Evolutionary conservation across 2,329 filamentous ascomycete genomes (phyloP).

Genomic region (Arthrobotrys entomopaga): DNA sequence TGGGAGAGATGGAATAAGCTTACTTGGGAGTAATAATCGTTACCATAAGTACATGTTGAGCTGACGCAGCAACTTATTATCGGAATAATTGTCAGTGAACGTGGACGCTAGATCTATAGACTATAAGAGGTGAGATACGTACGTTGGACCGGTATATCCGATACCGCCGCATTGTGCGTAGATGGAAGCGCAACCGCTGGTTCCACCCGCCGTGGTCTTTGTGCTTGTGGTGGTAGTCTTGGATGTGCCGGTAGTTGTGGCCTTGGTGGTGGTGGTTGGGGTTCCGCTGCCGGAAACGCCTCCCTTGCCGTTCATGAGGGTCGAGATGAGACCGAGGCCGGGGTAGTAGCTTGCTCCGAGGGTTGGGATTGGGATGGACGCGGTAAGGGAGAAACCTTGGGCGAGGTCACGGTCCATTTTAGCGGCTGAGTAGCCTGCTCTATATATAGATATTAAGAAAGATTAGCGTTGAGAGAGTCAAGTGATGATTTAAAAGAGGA

Average conservation of each 20-base stretch:
- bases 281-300: slow-evolving; percentile 2
- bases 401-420: slow-evolving; percentile 3
- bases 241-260: slow-evolving; percentile 3
- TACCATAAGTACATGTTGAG: background rate
- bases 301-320: background rate
- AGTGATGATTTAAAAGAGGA: background rate
- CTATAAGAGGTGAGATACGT: background rate
- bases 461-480: background rate
- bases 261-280: background rate
- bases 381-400: background rate
- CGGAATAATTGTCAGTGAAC: background rate
- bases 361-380: slow-evolving; percentile 3
- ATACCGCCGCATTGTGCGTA: slow-evolving; percentile 61
- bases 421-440: background rate
- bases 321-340: background rate
- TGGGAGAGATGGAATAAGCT: too few relatives aligned
- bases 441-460: background rate
- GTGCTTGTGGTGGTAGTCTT: slow-evolving; percentile 10
- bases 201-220: background rate
- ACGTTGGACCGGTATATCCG: slow-evolving; percentile 60
- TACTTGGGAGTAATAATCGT: slow-evolving; percentile 4
- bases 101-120: background rate
- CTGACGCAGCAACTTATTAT: background rate
- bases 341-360: slow-evolving; percentile 6
- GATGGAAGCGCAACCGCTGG: slow-evolving; percentile 57